phyloP scores from a whole-genome alignment of 176 grass and related monocot species.

The Chrysopogon serrulatus region DNA sequence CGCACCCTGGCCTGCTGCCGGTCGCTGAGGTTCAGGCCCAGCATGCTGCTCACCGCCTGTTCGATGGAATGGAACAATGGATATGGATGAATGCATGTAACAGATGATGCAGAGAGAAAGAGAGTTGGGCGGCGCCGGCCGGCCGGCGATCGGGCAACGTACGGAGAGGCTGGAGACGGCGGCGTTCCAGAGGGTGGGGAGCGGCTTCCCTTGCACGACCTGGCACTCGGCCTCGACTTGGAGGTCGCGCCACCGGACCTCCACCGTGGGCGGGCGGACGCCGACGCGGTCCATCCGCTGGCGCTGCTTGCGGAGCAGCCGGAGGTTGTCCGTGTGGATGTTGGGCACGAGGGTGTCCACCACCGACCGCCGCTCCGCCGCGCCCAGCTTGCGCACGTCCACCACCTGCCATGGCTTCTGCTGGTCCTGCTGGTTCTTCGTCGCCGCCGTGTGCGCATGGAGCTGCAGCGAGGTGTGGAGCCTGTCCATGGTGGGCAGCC shows the following conservation, averaged over 20 bases:
- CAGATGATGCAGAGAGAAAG: too few species aligned
- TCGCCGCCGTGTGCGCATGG: background rate
- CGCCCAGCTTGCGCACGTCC: conserved; percentile 50
- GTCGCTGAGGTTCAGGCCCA: conserved; percentile 17
- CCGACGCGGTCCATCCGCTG: conserved; percentile 60
- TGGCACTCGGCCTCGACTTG: conserved; percentile 45
- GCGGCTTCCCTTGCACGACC: conserved; percentile 52
- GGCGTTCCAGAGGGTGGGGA: conserved; percentile 59
- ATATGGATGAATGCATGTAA: too few species aligned
- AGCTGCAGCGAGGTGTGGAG: conserved; percentile 39
- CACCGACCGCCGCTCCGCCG: conserved; percentile 32
- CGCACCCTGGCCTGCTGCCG: conserved; percentile 51
- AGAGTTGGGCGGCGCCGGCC: too few species aligned
- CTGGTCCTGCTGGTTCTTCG: too few species aligned
- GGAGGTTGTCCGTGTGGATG: conserved; percentile 55
- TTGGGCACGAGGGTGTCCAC: conserved; percentile 61
- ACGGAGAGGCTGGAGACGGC: conserved; percentile 18
- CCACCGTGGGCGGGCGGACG: conserved; percentile 53
- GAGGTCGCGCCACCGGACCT: conserved; percentile 51
- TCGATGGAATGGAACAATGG: background rate
- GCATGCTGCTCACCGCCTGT: background rate
- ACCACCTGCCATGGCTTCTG: conserved; percentile 4
- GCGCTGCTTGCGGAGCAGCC: conserved; percentile 65
- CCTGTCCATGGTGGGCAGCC: conserved; percentile 46
- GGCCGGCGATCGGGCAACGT: too few species aligned